Conservation (phyloP, 176 grass and related monocot species). For the Bonia amplexicaulis region DNA sequence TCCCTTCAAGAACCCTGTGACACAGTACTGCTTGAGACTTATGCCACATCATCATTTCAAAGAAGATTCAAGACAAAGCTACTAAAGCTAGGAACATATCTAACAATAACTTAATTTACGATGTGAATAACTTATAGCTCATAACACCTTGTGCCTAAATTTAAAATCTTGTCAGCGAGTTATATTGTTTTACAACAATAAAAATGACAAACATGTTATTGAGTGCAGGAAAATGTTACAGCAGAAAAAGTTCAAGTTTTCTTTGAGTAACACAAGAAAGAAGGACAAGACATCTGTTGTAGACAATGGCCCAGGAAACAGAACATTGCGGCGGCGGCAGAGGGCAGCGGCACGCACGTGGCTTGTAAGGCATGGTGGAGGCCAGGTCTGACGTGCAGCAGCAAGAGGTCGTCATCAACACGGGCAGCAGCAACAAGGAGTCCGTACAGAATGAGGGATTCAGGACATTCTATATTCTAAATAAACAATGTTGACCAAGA, state of each 20-base stretch:
- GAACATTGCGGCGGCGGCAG: background rate
- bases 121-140: background rate
- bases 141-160: background rate
- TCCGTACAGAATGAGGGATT: background rate
- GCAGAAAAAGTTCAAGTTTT: background rate
- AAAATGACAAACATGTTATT: background rate
- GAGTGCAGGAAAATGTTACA: background rate
- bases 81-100: background rate
- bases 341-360: background rate
- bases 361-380: background rate
- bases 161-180: background rate
- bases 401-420: background rate
- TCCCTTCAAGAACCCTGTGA: constrained; percentile 81
- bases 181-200: background rate
- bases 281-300: background rate
- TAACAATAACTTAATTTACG: background rate
- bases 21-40: background rate
- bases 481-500: background rate
- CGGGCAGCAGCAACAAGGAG: background rate
- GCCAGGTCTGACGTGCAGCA: background rate
- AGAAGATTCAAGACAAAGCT: background rate
- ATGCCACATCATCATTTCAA: background rate
- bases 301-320: background rate
- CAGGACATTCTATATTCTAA: background rate
- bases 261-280: background rate